A percentile compares a stretch with the other conserved stretches of the same genome.
Conservation (phyloP, 371 early-diverging fungal species). For the Mucor plumbeus region DNA sequence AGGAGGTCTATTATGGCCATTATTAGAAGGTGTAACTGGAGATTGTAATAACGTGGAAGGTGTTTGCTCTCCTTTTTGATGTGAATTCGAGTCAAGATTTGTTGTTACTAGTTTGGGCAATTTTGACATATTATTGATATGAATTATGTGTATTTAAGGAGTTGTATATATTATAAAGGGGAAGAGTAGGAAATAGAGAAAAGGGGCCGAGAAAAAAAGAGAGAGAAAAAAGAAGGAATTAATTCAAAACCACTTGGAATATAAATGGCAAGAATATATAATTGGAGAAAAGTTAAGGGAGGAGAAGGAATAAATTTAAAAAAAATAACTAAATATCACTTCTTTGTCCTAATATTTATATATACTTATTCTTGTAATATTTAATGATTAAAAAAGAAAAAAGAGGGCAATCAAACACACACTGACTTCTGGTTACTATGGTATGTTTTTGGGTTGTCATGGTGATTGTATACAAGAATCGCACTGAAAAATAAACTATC, state of each 20-base stretch:
- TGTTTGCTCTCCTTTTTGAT: neutral
- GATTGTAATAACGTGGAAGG: conserved; percentile 1
- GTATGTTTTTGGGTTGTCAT: neutral
- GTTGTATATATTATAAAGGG: neutral
- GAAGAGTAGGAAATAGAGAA: neutral
- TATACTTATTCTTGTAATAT: neutral
- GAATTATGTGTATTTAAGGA: neutral
- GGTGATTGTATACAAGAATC: neutral
- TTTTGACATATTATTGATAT: conserved; percentile 12
- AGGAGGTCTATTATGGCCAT: neutral
- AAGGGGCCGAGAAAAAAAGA: neutral
- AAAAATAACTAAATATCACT: neutral
- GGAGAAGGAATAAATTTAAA: neutral
- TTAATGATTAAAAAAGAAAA: neutral
- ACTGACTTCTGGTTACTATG: neutral
- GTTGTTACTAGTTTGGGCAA: conserved; percentile 20
- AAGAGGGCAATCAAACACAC: too few species aligned
- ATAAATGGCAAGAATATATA: neutral
- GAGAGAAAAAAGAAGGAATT: neutral
- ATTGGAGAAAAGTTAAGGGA: neutral
- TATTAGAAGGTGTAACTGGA: conserved; percentile 8
- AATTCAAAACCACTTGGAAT: conserved; percentile 2
- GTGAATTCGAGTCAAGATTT: conserved; percentile 10
- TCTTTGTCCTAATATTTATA: neutral
- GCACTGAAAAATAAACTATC: neutral